These are phyloP conservation scores for Quercus suber DNA, from an alignment of 306 rosid genomes.

Conservation along the genomic window DNA sequence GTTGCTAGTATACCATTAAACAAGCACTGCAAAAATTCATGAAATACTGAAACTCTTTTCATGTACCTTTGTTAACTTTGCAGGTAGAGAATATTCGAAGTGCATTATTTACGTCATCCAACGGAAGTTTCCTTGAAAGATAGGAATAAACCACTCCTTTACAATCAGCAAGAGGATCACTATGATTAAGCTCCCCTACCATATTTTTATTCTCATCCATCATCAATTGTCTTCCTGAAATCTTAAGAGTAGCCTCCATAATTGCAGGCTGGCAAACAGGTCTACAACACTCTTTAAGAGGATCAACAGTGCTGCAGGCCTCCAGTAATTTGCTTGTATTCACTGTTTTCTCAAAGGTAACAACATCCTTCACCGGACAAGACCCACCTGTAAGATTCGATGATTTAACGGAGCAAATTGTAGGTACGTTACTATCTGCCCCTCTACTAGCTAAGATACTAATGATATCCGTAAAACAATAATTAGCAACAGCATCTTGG, in stretches of 20 bases:
- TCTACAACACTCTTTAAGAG: conserved; percentile 96
- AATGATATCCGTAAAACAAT: conserved; percentile 82
- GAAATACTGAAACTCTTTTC: background rate
- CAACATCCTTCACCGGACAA: conserved; percentile 82
- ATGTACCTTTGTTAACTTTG: conserved; percentile 91
- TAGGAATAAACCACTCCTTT: conserved; percentile 93
- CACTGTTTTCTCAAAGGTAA: conserved; percentile 67
- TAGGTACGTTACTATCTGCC: conserved; percentile 65
- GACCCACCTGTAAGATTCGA: conserved; percentile 85
- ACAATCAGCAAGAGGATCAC: conserved; percentile 75
- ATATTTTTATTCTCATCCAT: conserved; percentile 48
- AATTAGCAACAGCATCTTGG: conserved; percentile 53
- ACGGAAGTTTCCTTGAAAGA: conserved; percentile 65
- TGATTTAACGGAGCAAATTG: conserved; percentile 74
- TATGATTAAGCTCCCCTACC: conserved; percentile 50
- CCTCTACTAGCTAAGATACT: conserved; percentile 82
- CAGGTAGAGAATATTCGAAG: conserved; percentile 90
- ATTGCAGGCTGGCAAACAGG: conserved; percentile 91
- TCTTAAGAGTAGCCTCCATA: conserved; percentile 85
- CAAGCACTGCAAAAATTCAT: background rate
- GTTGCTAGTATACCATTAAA: background rate
- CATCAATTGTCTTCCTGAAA: conserved; percentile 63
- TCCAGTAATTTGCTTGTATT: conserved; percentile 80
- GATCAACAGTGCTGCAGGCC: conserved; percentile 89
- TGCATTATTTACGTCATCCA: conserved; percentile 62